Base-by-base conservation (phyloP, 495 filamentous ascomycete species). In the Trichoderma reesei region DNA sequence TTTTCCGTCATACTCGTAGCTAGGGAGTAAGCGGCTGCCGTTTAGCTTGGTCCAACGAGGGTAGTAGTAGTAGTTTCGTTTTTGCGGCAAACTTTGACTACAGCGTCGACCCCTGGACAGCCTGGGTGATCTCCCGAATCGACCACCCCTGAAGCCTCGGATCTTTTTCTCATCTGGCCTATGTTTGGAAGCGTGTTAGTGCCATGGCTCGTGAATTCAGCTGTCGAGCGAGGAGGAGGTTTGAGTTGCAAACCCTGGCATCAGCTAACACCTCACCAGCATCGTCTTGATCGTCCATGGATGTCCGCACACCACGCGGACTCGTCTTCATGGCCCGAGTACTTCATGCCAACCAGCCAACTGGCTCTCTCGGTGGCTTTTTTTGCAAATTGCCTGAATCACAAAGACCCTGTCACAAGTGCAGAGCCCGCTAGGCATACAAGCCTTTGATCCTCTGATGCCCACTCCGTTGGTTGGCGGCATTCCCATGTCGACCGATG, bases 111-210 rank as follows among this genome's bases (percentile, higher is more conserved):
- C 51, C 51, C 51, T 56, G 51, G 51, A 56, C 51, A 26, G 51
- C 18, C 51, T 56, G 51, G 51, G 51, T 56, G 51, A 56, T 56
- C 51, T 56, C 51, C 51, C 51, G 51, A 56, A 56, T 1, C 16
- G 16, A 34, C 51, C 20, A 51, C 51, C 51, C 51, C 51, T 56
- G 51, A 56, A 13, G 20, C 10, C 51, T 56, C 51, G 51, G 51
- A 56, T 56, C 51, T 56, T 56, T 56, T 56, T 56, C 3, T n/a
- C n/a, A 56, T 56, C 51, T 56, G 51, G 26, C 51, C 51, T 56
- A 26, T 56, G 26, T 56, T 34, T 9, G 31, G 31, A 36, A n/a
- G n/a, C 31, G 26, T 33, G 26, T 14, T 14, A 56, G 51, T 56
- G 44, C 44, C 41, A 11, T 11, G 9, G 39, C n/a, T n/a, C n/a